Conservation (phyloP, 2,329 filamentous ascomycete species). For the Colletotrichum musicola region DNA sequence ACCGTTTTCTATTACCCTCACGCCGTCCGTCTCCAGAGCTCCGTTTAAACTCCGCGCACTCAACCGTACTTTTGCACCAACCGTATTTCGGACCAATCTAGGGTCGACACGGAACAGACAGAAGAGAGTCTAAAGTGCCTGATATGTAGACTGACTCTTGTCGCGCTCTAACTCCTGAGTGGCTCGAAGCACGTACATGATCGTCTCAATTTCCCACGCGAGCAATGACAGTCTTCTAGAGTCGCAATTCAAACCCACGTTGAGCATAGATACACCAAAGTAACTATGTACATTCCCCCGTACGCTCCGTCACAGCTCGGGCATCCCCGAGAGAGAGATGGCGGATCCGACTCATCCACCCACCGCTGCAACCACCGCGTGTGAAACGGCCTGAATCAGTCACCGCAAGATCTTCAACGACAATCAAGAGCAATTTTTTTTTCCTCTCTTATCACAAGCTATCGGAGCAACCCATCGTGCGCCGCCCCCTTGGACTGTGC, state of each 20-base stretch:
- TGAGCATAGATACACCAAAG: no score
- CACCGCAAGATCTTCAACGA: constrained; percentile 16
- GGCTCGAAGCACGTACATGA: constrained; percentile 17
- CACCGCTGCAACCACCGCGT: constrained; percentile 12
- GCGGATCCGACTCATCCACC: constrained; percentile 16
- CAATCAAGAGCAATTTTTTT: no score
- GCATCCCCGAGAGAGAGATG: constrained; percentile 2
- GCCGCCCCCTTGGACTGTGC: constrained; percentile 12
- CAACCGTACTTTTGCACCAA: neutral
- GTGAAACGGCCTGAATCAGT: constrained; percentile 38
- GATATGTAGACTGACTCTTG: constrained; percentile 9
- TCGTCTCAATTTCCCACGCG: constrained; percentile 34
- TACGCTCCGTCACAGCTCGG: neutral
- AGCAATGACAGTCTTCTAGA: neutral
- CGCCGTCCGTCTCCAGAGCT: neutral
- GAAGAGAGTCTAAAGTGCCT: neutral
- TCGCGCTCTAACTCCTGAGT: neutral
- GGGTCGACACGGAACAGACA: no score
- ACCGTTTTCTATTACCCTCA: no score
- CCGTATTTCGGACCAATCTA: constrained; percentile 10
- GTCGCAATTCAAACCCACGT: no score
- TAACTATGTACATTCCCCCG: neutral
- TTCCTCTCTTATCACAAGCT: no score
- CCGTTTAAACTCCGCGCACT: constrained; percentile 9
- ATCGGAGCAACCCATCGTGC: no score